Base-by-base conservation (phyloP, 768 basidiomycete genomes). In the Trichaptum fuscoviolaceum region DNA sequence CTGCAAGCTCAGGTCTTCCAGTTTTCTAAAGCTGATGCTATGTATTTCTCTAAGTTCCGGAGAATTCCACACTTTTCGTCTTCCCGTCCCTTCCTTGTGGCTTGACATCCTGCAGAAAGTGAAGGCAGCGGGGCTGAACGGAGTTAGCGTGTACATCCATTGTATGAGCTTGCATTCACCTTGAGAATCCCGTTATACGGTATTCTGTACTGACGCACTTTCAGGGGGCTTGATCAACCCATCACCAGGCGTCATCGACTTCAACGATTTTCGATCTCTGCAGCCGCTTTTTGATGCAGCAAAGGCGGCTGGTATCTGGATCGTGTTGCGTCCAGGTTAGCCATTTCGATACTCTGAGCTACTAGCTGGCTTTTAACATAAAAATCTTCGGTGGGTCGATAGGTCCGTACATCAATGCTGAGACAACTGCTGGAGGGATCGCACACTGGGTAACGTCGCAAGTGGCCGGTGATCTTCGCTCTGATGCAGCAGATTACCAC, bases 71-170 rank as follows among this genome's bases (percentile, higher is more conserved):
- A 85, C 91, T 0, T 94, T 91, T 78, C 85, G 91, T 24, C 77
- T 94, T 9, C 93, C 91, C 12, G 88, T 93, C 0, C 91, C 89
- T 17, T 85, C 85, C 3, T 75, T 94, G 65, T 95, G 93, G 92
- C 81, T 86, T 17, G 93, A 93, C 71, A 86, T 94, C 63, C 83
- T 94, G 58, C 87, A 94, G 69, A 94, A 91, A 72, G 79, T 86
- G 67, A 91, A 91, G 71, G 93, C 91, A 2, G 87, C 90, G 0
- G 93, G 93, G 9, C 79, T 95, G 67, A 95, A 93, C 70, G 85
- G 85, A 0, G 77, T 92, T 69, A 91, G 90, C 69, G 84, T 94
- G 26, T 93, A 93, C 70, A 85, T 85, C 0, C 91, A 93, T 69
- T 91, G 74, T 74, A 60, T 24, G 73, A 59, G 25, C 57, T 6